Evolutionary conservation across 805 yeast genomes (phyloP).

Genomic region (Cyberlindnera euphorbiiphila): DNA sequence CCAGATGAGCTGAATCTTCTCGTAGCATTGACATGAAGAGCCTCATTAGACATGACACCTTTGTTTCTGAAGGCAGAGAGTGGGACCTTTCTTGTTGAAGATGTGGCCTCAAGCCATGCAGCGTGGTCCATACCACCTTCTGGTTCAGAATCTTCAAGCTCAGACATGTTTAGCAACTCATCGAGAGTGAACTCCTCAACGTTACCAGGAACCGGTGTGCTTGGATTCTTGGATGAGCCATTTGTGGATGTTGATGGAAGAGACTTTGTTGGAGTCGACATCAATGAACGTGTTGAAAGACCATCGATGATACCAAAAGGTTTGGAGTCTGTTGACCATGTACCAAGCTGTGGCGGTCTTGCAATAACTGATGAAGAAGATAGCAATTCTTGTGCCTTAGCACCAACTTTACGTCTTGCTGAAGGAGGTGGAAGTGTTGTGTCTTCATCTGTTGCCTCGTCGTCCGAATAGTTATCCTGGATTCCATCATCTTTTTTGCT

Average conservation of each 20-base stretch:
- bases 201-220: slow-evolving; percentile 28
- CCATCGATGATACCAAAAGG: slow-evolving; percentile 97
- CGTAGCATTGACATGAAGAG: slow-evolving; percentile 27
- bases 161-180: slow-evolving; percentile 85
- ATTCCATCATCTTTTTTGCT: slow-evolving; percentile 7
- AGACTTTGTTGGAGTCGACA: slow-evolving; percentile 35
- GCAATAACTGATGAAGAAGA: slow-evolving; percentile 81
- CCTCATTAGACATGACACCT: slow-evolving; percentile 39
- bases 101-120: slow-evolving; percentile 32
- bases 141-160: slow-evolving; percentile 70
- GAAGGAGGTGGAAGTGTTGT: slow-evolving; percentile 72
- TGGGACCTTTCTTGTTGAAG: slow-evolving; percentile 58
- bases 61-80: slow-evolving; percentile 89
- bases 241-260: slow-evolving; percentile 1
- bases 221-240: slow-evolving; percentile 3
- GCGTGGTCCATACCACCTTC: slow-evolving; percentile 41
- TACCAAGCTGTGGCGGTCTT: slow-evolving; percentile 88
- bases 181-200: slow-evolving; percentile 55
- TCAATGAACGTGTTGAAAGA: slow-evolving; percentile 76
- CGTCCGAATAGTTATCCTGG: slow-evolving; percentile 41
- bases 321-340: slow-evolving; percentile 81
- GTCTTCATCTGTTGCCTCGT: slow-evolving; percentile 94
- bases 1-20: slow-evolving; percentile 21
- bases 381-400: slow-evolving; percentile 88
- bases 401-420: slow-evolving; percentile 55